These are phyloP conservation scores for Pyrus communis DNA, from an alignment of 306 rosid genomes.

Conservation along the genomic window DNA sequence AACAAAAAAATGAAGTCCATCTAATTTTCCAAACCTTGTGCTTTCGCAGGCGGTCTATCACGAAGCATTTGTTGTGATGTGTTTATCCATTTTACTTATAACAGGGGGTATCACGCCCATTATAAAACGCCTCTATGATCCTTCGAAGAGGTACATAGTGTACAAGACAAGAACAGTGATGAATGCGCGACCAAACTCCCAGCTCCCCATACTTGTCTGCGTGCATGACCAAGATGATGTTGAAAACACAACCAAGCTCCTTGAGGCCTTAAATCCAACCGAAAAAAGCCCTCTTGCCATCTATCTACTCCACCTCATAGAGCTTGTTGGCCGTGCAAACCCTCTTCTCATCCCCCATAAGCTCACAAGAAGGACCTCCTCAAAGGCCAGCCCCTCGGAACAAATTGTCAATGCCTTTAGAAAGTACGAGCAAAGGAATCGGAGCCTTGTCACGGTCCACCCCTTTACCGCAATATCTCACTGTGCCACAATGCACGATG, in stretches of 20 bases:
- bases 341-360: constrained; percentile 25
- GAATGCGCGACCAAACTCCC: constrained; percentile 2
- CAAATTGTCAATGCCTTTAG: constrained; percentile 26
- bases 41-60: constrained; percentile 8
- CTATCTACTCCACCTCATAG: constrained; percentile 22
- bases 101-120: constrained; percentile 12
- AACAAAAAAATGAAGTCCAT: not conserved
- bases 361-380: not conserved
- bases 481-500: constrained; percentile 22
- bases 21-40: not conserved
- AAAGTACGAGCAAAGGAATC: constrained; percentile 7
- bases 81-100: constrained; percentile 8
- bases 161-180: constrained; percentile 18
- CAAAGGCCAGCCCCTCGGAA: not conserved
- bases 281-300: constrained; percentile 12
- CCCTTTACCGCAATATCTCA: constrained; percentile 26
- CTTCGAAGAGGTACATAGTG: constrained; percentile 22
- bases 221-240: constrained; percentile 19
- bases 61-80: constrained; percentile 15
- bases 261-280: constrained; percentile 27
- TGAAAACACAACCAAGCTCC: constrained; percentile 21
- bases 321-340: constrained; percentile 18
- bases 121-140: constrained; percentile 16
- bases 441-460: constrained; percentile 1
- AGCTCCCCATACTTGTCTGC: constrained; percentile 20